Evolutionary conservation across 2,329 filamentous ascomycete genomes (phyloP).

Genomic region (Aciculosporium take): DNA sequence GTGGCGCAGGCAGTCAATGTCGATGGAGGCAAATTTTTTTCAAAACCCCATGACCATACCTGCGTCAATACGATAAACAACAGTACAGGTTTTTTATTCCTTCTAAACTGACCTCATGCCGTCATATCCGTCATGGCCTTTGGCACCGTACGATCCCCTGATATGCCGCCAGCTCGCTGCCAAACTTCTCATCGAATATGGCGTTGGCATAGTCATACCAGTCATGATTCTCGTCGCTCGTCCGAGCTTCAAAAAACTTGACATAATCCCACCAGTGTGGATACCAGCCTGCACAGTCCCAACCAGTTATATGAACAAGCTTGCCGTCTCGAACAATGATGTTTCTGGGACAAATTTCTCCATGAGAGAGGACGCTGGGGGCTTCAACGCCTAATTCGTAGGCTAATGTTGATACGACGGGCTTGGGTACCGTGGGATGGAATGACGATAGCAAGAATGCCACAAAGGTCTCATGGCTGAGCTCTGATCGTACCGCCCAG

Average conservation of each 20-base stretch:
- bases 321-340: conserved; percentile 14
- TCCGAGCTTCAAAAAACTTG: conserved; percentile 20
- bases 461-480: conserved; percentile 10
- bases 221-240: conserved; percentile 13
- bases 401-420: conserved; percentile 11
- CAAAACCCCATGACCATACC: no score
- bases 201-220: conserved; percentile 19
- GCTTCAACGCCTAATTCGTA: conserved; percentile 9
- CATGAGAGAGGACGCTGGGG: conserved; percentile 12
- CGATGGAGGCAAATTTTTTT: no score
- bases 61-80: no score
- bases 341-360: conserved; percentile 15
- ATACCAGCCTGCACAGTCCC: conserved; percentile 19
- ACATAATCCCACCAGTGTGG: conserved; percentile 22
- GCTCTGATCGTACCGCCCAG: conserved; percentile 13
- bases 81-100: no score
- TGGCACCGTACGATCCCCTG: conserved; percentile 18
- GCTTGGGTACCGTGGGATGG: conserved; percentile 12
- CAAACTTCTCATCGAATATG: conserved; percentile 14
- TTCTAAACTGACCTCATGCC: no score
- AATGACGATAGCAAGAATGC: conserved; percentile 15
- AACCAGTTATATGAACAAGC: conserved; percentile 15
- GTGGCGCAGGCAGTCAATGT: no score
- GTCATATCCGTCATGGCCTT: conserved; percentile 5
- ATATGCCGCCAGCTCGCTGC: conserved; percentile 16